Evolutionary conservation across 441 rosid genomes (phyloP).

Genomic region (Euphorbia celastroides): DNA sequence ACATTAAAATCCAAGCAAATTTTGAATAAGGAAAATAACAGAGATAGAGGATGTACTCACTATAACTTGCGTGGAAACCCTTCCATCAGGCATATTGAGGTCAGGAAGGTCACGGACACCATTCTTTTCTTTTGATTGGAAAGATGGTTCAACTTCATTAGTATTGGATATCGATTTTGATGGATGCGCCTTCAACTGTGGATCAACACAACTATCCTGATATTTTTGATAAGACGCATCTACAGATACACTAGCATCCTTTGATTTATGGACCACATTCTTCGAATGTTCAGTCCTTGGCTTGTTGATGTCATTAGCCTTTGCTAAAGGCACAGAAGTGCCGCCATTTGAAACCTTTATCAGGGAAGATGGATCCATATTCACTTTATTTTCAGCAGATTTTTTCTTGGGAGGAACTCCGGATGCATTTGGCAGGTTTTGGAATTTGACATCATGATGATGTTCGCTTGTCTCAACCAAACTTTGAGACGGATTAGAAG

Average conservation of each 20-base stretch:
- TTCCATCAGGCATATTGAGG: conserved; percentile 52
- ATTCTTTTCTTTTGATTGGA: conserved; percentile 49
- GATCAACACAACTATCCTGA: conserved; percentile 43
- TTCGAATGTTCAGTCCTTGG: conserved; percentile 43
- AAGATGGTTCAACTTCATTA: conserved; percentile 38
- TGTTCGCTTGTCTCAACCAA: conserved; percentile 29
- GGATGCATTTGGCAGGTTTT: conserved; percentile 39
- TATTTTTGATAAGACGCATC: conserved; percentile 43
- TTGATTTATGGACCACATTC: conserved; percentile 38
- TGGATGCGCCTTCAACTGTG: conserved; percentile 44
- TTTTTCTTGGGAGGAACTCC: conserved; percentile 52
- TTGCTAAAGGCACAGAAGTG: conserved; percentile 31
- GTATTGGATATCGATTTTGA: conserved; percentile 34
- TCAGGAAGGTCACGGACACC: conserved; percentile 46
- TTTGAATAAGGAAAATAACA: not conserved
- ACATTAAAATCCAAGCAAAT: conserved; percentile 9
- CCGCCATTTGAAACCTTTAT: conserved; percentile 43
- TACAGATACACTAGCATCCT: conserved; percentile 45
- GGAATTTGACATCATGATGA: conserved; percentile 33
- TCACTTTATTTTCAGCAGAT: conserved; percentile 42
- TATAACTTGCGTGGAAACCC: conserved; percentile 35
- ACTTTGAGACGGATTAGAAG: conserved; percentile 34
- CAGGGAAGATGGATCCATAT: conserved; percentile 36
- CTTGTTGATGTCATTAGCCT: conserved; percentile 47
- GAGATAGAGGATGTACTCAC: conserved; percentile 40